Percentiles rank a stretch among this genome's conserved stretches.
Evolutionary conservation across 768 basidiomycete genomes (phyloP).

Genomic region (Kockovaella imperatae): DNA sequence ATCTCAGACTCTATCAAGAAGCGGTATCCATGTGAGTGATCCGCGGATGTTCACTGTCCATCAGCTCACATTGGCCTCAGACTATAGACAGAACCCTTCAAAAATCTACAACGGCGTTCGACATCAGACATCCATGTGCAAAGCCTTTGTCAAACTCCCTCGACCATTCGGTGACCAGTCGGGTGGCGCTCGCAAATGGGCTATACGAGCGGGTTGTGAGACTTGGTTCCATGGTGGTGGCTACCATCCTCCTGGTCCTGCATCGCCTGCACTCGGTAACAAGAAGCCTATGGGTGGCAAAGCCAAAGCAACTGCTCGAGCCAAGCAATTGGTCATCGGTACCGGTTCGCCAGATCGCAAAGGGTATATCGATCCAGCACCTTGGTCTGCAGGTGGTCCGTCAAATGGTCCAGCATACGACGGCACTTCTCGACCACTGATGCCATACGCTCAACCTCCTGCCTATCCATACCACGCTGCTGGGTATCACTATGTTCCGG

Average conservation of each 20-base stretch:
- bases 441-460: constrained; percentile 4
- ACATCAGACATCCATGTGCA: constrained; percentile 42
- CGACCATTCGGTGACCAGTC: constrained; percentile 43
- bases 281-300: constrained; percentile 16
- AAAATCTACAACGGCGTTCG: constrained; percentile 45
- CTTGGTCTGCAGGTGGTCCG: constrained; percentile 16
- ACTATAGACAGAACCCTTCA: constrained; percentile 42
- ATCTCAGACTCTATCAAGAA: constrained; percentile 39
- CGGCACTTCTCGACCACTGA: constrained; percentile 17
- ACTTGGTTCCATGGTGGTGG: constrained; percentile 35
- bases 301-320: constrained; percentile 28
- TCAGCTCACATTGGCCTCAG: no score
- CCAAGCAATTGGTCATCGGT: constrained; percentile 35
- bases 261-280: constrained; percentile 3
- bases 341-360: constrained; percentile 8
- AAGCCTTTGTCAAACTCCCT: constrained; percentile 42
- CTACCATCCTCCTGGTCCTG: constrained; percentile 26
- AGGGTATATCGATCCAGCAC: neutral
- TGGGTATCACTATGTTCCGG: constrained; percentile 34
- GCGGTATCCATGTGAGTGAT: constrained; percentile 37
- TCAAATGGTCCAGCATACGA: constrained; percentile 34
- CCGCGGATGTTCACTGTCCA: constrained; percentile 1
- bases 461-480: constrained; percentile 17
- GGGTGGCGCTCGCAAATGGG: constrained; percentile 42
- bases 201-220: constrained; percentile 42